Evolutionary conservation across 2,329 filamentous ascomycete genomes (phyloP).

Genomic region (Mariannaea sp.): DNA sequence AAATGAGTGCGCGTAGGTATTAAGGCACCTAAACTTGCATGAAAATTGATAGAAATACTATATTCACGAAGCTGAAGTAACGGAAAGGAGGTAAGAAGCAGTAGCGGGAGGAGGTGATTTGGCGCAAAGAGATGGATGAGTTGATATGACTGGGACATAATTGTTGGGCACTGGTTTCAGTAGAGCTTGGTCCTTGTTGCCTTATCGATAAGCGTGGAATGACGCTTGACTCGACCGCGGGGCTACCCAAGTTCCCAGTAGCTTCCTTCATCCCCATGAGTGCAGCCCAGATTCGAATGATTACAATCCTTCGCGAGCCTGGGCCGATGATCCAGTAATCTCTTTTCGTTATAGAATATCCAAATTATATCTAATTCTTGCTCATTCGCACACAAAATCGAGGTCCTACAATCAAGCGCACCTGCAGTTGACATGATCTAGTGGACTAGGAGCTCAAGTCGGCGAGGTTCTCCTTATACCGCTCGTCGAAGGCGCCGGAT

Average conservation of each 20-base stretch:
- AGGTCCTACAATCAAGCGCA: not conserved
- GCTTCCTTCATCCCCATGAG: constrained; percentile 28
- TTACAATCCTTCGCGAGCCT: not conserved
- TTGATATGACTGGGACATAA: constrained; percentile 24
- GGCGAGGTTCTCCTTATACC: constrained; percentile 30
- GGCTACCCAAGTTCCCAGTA: constrained; percentile 22
- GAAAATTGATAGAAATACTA: too few relatives aligned
- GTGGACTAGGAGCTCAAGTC: constrained; percentile 36
- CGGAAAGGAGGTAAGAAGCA: not conserved
- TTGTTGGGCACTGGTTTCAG: constrained; percentile 22
- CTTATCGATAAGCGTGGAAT: constrained; percentile 41
- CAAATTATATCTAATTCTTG: constrained; percentile 17
- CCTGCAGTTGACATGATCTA: constrained; percentile 42
- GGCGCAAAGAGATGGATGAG: constrained; percentile 16
- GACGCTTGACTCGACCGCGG: constrained; percentile 26
- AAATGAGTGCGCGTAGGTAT: not conserved
- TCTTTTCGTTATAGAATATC: not conserved
- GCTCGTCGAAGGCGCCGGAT: constrained; percentile 32
- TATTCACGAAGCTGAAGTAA: too few relatives aligned
- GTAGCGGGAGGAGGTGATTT: not conserved
- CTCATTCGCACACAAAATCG: not conserved
- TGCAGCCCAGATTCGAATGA: constrained; percentile 4
- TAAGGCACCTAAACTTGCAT: too few relatives aligned
- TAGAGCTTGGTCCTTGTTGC: constrained; percentile 10
- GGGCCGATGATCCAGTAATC: not conserved